These are phyloP conservation scores for Leccinum pellstonianum DNA, from an alignment of 768 basidiomycete genomes.

Conservation along the genomic window DNA sequence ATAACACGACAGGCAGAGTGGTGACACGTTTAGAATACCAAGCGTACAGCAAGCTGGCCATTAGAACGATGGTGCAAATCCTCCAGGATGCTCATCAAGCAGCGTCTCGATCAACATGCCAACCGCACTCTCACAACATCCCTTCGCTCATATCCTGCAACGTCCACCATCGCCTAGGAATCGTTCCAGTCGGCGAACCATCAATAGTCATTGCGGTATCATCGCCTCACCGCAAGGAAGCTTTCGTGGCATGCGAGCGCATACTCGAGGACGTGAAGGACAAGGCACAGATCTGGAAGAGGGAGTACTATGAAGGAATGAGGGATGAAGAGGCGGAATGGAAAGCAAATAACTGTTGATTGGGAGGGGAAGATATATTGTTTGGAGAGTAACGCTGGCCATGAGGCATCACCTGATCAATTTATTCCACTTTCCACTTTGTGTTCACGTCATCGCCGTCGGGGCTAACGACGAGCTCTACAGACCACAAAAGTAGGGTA, in stretches of 20 bases:
- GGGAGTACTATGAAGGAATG: constrained; percentile 80
- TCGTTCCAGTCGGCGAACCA: constrained; percentile 73
- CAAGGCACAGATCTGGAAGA: constrained; percentile 88
- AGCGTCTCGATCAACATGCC: constrained; percentile 45
- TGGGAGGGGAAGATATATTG: constrained; percentile 1
- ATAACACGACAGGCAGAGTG: constrained; percentile 49
- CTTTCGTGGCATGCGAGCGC: constrained; percentile 75
- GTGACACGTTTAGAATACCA: constrained; percentile 80
- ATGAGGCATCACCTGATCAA: constrained; percentile 8
- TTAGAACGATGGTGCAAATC: constrained; percentile 72
- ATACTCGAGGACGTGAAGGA: constrained; percentile 85
- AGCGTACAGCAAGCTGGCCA: constrained; percentile 76
- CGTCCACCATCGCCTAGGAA: constrained; percentile 75
- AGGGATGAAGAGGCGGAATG: constrained; percentile 61
- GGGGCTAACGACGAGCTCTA: constrained; percentile 77
- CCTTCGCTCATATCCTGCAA: constrained; percentile 54
- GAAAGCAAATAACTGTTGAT: constrained; percentile 55
- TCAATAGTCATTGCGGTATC: constrained; percentile 87
- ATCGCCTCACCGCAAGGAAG: constrained; percentile 79
- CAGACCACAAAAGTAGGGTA: constrained; percentile 77
- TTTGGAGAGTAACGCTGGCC: constrained; percentile 8
- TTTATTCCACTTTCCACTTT: constrained; percentile 74
- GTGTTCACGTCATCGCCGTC: constrained; percentile 67
- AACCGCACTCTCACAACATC: constrained; percentile 22
- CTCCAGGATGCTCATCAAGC: constrained; percentile 44